Base-by-base conservation (phyloP, 73 alveolate species). In the Paramecium sonneborni region DNA sequence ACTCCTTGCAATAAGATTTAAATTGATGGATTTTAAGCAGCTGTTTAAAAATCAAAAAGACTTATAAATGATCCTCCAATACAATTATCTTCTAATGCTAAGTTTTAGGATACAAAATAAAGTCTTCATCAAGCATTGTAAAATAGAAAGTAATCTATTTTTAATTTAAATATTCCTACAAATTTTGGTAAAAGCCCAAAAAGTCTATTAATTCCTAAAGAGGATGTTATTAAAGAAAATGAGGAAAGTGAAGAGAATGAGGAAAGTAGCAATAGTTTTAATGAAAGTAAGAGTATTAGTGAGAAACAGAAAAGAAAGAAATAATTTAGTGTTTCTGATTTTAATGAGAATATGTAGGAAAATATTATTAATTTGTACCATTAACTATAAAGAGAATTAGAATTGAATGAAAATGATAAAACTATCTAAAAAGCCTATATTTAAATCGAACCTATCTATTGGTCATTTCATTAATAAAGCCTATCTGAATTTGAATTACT, bases 21-120 rank as follows among this genome's bases (percentile, higher is more conserved):
- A 30, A 23, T 9, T 62, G 84, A 62, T 62, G 44, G 84, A 32
- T 62, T 62, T 62, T 28, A 62, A 62, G 84, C 84, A 23, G 84
- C 84, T 3, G 48, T 62, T 30, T 21, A 3, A 30, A 62, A 62
- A 62, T 62, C 84, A 30, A 62, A 62, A 26, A 62, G 84, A 32
- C 39, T 62, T 12, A 62, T 62, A 43, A 62, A 9, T 62, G 84
- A 62, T 14, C 44, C 84, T 11, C 84, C 84, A 26, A 30, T 11
- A 2, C 44, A 62, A 11, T 11, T 2, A 0, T 30, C 48, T 62
- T 11, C 23, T 62, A 62, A 26, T 14, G 18, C 84, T 30, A 62
- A 62, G 12, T 32, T 62, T 20, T 30, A 30, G 39, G 84, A 62
- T 62, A 32, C 44, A 5, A 62, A 32, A 62, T 26, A 26, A 62